Evolutionary conservation across 2,329 filamentous ascomycete species (phyloP).

Genomic region (Gnomoniopsis sp.): DNA sequence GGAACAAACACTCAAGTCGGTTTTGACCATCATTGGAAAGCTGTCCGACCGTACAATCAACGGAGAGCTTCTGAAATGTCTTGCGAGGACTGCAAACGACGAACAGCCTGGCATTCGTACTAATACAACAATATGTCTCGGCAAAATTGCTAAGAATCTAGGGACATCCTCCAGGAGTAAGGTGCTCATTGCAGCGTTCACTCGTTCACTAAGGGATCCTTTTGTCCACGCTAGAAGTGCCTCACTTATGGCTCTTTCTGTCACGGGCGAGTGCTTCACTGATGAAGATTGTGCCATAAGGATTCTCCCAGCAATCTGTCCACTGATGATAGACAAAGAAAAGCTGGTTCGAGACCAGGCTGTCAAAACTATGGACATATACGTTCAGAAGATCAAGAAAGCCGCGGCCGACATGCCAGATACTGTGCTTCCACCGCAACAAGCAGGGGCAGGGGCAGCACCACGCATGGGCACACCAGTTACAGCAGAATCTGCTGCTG

Average conservation of each 20-base stretch:
- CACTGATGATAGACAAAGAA: constrained; percentile 87
- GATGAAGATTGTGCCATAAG: constrained; percentile 87
- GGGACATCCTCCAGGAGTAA: constrained; percentile 77
- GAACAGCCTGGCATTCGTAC: constrained; percentile 96
- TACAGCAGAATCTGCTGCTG: constrained; percentile 52
- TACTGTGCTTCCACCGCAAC: constrained; percentile 63
- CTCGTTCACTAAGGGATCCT: constrained; percentile 82
- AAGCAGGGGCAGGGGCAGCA: constrained; percentile 46
- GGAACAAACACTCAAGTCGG: constrained; percentile 94
- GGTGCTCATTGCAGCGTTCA: constrained; percentile 89
- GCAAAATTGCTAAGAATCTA: constrained; percentile 90
- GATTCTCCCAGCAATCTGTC: constrained; percentile 80
- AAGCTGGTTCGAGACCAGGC: constrained; percentile 92
- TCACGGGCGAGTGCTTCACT: constrained; percentile 79
- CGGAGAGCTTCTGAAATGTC: constrained; percentile 82
- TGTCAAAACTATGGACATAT: constrained; percentile 82
- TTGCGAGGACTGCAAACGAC: constrained; percentile 95
- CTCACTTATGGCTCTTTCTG: constrained; percentile 77
- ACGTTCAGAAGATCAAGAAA: constrained; percentile 79
- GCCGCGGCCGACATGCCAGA: constrained; percentile 76
- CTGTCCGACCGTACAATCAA: constrained; percentile 91
- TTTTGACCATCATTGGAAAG: constrained; percentile 82
- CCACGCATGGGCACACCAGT: constrained; percentile 81
- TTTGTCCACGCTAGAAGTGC: constrained; percentile 94
- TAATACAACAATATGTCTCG: constrained; percentile 95